Evolutionary conservation across 257 asterid species (phyloP).

Genomic region (Misopates orontium): DNA sequence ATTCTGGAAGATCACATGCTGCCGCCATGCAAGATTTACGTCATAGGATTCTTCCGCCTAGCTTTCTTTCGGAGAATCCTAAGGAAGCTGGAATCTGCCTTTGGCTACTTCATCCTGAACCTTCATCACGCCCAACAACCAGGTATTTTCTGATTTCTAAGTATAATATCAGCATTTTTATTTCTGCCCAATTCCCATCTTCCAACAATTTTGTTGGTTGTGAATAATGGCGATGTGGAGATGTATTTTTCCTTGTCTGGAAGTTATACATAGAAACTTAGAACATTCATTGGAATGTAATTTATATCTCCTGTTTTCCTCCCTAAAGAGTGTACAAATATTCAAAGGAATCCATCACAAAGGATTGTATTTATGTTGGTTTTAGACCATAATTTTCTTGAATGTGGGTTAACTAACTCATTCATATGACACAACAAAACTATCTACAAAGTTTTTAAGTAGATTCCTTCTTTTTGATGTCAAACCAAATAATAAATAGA

Average conservation of each 20-base stretch:
- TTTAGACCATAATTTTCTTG: background rate
- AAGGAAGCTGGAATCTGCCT: conserved; percentile 60
- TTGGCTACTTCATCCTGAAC: conserved; percentile 55
- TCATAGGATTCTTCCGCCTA: conserved; percentile 50
- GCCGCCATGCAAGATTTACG: conserved; percentile 50
- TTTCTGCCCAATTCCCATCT: background rate
- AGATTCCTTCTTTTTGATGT: background rate
- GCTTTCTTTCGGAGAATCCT: conserved; percentile 39
- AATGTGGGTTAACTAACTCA: background rate
- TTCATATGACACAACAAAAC: background rate
- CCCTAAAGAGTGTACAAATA: background rate
- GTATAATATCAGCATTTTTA: background rate
- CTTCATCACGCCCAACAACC: conserved; percentile 59
- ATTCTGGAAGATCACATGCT: conserved; percentile 43
- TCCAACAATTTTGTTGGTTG: background rate
- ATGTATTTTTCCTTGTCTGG: background rate
- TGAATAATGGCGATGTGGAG: background rate
- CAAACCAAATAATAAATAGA: background rate
- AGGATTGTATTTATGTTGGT: background rate
- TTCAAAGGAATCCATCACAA: background rate
- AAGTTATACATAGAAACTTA: background rate
- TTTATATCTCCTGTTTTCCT: no score
- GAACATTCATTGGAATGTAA: no score
- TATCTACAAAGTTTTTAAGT: background rate
- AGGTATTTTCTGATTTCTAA: conserved; percentile 34